Conservation (phyloP, 73 alveolate species). For the Uronychia binucleata region DNA sequence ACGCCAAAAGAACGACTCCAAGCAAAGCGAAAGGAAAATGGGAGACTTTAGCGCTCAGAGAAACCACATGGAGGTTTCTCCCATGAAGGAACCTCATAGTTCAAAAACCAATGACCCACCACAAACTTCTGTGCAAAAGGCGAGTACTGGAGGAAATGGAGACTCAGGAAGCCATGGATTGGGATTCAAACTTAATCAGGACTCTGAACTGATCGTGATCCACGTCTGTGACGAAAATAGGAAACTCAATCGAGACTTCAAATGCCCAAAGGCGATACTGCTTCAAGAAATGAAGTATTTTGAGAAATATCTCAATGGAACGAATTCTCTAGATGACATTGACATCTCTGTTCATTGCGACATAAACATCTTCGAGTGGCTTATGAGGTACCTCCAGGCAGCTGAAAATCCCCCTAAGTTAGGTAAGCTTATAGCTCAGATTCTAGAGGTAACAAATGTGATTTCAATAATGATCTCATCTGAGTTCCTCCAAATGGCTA, state of each 20-base stretch:
- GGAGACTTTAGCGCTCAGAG: neutral
- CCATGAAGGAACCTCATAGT: neutral
- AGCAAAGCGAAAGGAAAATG: neutral
- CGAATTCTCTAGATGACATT: slow-evolving; percentile 61
- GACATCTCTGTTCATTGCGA: slow-evolving; percentile 80
- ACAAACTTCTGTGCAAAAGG: neutral
- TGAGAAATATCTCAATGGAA: slow-evolving; percentile 61
- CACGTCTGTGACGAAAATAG: slow-evolving; percentile 76
- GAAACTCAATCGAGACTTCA: slow-evolving; percentile 61
- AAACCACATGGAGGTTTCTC: neutral
- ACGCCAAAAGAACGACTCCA: neutral
- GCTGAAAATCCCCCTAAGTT: slow-evolving; percentile 3
- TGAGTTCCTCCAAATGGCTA: slow-evolving; percentile 63
- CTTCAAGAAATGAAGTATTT: slow-evolving; percentile 70
- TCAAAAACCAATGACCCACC: neutral
- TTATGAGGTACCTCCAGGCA: slow-evolving; percentile 54
- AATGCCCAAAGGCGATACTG: slow-evolving; percentile 54
- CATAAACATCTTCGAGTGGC: slow-evolving; percentile 74
- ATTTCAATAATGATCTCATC: slow-evolving; percentile 65
- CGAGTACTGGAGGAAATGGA: neutral
- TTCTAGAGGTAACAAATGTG: slow-evolving; percentile 47
- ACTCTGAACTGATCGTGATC: slow-evolving; percentile 49
- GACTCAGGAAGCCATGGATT: neutral
- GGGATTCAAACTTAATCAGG: neutral
- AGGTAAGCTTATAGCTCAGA: slow-evolving; percentile 1